Base-by-base conservation (phyloP, 2,329 filamentous ascomycete genomes). In the Raffaelea ambrosiae region DNA sequence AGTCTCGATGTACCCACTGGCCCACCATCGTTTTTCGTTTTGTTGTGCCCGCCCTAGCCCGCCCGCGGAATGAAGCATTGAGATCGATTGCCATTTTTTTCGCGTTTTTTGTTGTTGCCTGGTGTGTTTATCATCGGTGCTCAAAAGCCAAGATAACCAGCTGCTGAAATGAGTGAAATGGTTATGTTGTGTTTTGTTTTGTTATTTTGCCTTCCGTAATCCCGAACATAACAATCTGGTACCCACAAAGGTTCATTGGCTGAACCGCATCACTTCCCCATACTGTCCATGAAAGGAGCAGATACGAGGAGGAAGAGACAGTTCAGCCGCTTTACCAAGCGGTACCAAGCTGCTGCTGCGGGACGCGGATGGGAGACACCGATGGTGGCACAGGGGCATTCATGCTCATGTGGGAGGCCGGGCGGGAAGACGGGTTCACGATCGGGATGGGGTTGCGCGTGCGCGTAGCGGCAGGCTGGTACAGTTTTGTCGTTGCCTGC, bases 381-480 rank as follows among this genome's bases (percentile, higher is more conserved):
- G 79, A 83, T 39, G 84, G 84, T 22, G 91, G 88, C 57, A 91
- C 42, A 18, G 53, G 91, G 71, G 88, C 95, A 48, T 88, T 83
- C 73, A 96, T 84, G 61, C 81, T 79, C 65, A 89, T 82, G 61
- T 93, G 89, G 49, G 91, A 96, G 57, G 80, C 86, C 3, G 47
- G 93, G 5, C 53, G 53, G 5, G 52, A 52, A 2, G 52, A 52
- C 19, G 53, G 93, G 74, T 98, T 95, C 68, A 97, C 88, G 65
- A 98, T 98, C 51, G 91, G 91, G 57, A 97, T 97, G 61, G 93
- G 88, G 66, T 96, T 97, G 67, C 89, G 88, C 50, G 85, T 81
- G 57, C 93, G 87, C 54, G 90, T 88, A 53, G 90, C 88, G 53
- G 90, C 77, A 52, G 90, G 88, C 73, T 96, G 91, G 69, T 95